Percentiles rank a stretch among this genome's conserved stretches.
phyloP scores from a whole-genome alignment of 805 yeast species.

The Candida succiphila region DNA sequence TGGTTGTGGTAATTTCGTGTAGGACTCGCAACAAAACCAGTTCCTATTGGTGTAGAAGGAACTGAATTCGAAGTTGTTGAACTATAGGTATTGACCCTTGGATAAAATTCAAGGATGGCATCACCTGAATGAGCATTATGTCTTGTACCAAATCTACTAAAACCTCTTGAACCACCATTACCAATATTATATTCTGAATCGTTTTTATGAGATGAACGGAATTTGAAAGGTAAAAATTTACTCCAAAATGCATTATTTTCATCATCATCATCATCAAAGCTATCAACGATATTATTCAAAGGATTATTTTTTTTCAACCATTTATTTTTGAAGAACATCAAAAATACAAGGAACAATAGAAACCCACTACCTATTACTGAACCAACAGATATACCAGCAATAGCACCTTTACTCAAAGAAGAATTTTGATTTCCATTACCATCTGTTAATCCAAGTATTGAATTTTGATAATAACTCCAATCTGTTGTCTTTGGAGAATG shows the following conservation, averaged over 20 bases:
- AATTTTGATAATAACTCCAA: slow-evolving; percentile 8
- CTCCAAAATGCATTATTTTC: background rate
- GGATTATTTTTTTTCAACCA: too few relatives aligned
- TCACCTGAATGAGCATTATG: background rate
- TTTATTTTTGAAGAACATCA: slow-evolving; percentile 7
- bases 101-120: background rate
- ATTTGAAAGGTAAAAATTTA: too few relatives aligned
- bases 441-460: slow-evolving; percentile 1
- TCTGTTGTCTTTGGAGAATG: slow-evolving; percentile 20
- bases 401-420: slow-evolving; percentile 10
- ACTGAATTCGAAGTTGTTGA: too few relatives aligned
- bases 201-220: too few relatives aligned
- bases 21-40: too few relatives aligned
- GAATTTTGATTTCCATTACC: background rate
- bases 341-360: slow-evolving; percentile 6
- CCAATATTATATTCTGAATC: background rate
- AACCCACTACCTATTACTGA: slow-evolving; percentile 4
- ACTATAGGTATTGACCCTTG: too few relatives aligned
- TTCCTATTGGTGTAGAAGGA: too few relatives aligned
- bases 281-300: background rate
- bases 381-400: slow-evolving; percentile 21
- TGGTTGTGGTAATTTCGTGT: too few relatives aligned
- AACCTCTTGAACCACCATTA: background rate
- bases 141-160: background rate
- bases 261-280: background rate